Conservation (phyloP, 176 grass and related monocot species). For the Oryza longistaminata region DNA sequence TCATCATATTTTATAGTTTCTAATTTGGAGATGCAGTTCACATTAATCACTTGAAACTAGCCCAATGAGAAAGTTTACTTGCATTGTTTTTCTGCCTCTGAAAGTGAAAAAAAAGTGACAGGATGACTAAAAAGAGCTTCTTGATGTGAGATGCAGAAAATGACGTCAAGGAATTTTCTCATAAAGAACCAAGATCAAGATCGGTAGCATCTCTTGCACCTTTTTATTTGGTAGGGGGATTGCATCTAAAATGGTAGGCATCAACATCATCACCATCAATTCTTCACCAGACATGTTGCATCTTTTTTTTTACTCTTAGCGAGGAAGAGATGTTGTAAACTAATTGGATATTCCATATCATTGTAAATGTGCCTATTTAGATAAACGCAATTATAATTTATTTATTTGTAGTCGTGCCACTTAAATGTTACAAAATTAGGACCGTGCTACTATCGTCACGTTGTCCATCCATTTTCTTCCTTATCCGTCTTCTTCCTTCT, state of each 20-base stretch:
- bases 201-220: neutral
- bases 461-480: too few relatives aligned
- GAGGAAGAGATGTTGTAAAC: too few relatives aligned
- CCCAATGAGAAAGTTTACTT: neutral
- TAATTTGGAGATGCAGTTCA: neutral
- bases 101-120: neutral
- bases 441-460: too few relatives aligned
- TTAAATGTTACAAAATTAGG: too few relatives aligned
- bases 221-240: neutral
- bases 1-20: neutral
- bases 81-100: neutral
- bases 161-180: neutral
- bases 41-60: neutral
- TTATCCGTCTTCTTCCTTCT: too few relatives aligned
- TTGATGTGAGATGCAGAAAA: conserved; percentile 7
- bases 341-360: too few relatives aligned
- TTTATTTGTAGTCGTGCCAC: too few relatives aligned
- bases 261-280: neutral
- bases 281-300: neutral
- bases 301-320: too few relatives aligned
- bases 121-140: neutral
- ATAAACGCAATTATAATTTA: too few relatives aligned
- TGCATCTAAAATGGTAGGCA: neutral
- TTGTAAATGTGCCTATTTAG: too few relatives aligned
- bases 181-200: neutral